phyloP scores from a whole-genome alignment of 1,139 yeast genomes.

The Geotrichum reessii region DNA sequence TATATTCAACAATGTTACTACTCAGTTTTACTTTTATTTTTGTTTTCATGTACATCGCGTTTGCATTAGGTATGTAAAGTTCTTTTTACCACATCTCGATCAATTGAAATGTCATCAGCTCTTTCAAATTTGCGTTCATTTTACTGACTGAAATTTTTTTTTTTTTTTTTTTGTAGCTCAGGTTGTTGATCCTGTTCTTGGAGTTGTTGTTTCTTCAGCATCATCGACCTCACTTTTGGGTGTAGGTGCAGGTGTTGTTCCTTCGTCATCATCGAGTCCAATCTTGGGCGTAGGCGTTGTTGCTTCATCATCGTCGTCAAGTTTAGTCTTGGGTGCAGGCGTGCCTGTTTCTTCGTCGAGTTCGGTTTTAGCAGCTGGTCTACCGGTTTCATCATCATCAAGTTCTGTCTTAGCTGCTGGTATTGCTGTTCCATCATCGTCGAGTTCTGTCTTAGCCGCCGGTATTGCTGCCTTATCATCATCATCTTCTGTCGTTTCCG shows the following conservation, averaged over 20 bases:
- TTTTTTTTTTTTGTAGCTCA: background rate
- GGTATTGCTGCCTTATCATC: background rate
- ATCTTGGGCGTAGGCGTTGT: background rate
- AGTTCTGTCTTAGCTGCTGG: background rate
- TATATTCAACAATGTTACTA: background rate
- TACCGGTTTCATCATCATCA: background rate
- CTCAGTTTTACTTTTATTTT: background rate
- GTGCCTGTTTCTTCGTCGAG: background rate
- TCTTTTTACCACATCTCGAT: background rate
- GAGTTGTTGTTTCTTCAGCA: background rate
- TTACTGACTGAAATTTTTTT: background rate
- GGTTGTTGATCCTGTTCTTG: background rate
- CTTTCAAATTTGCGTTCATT: background rate
- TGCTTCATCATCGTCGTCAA: background rate
- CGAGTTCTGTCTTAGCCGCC: background rate
- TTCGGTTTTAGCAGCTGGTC: background rate
- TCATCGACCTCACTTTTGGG: background rate
- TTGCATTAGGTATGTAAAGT: background rate
- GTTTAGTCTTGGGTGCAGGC: background rate
- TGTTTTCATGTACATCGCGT: background rate
- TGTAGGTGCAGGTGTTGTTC: background rate
- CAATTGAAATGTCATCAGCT: background rate
- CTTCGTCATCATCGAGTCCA: background rate
- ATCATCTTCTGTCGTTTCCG: background rate
- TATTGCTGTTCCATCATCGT: background rate